Percentiles rank a stretch among this genome's conserved stretches.
Evolutionary conservation across 2,329 filamentous ascomycete species (phyloP).

Genomic region (Fusarium marasasianum): DNA sequence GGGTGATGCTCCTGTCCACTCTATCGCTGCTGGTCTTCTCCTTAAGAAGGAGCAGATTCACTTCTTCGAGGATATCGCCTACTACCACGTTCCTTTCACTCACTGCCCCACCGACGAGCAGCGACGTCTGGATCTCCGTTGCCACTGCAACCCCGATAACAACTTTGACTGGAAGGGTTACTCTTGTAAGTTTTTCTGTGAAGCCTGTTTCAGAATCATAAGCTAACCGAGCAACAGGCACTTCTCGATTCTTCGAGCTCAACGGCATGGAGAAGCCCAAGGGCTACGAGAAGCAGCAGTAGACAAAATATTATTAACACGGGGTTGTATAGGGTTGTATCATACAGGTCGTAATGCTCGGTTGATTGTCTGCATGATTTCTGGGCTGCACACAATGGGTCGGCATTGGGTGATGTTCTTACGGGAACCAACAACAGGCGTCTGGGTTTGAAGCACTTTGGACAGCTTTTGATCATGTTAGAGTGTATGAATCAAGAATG

Average conservation of each 20-base stretch:
- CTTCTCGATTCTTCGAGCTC: conserved; percentile 84
- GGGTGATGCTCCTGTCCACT: conserved; percentile 97
- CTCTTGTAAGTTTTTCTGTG: conserved; percentile 74
- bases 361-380: conserved; percentile 32
- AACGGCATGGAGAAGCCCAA: conserved; percentile 84
- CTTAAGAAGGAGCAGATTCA: conserved; percentile 94
- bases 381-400: conserved; percentile 32
- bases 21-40: conserved; percentile 89
- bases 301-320: conserved; percentile 34
- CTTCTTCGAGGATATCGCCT: conserved; percentile 99
- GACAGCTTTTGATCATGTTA: conserved; percentile 44
- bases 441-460: conserved; percentile 43
- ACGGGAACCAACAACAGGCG: conserved; percentile 39
- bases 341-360: conserved; percentile 39
- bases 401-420: conserved; percentile 34
- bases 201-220: neutral
- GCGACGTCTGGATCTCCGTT: conserved; percentile 83
- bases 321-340: conserved; percentile 20
- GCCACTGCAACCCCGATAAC: conserved; percentile 92
- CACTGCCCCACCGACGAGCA: conserved; percentile 95
- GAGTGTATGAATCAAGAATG: conserved; percentile 41
- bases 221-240: conserved; percentile 53
- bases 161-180: conserved; percentile 99
- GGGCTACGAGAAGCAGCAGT: conserved; percentile 80
- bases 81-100: conserved; percentile 97